Base-by-base conservation (phyloP, 352 stramenopile genomes). In the Globisporangium yorkense region DNA sequence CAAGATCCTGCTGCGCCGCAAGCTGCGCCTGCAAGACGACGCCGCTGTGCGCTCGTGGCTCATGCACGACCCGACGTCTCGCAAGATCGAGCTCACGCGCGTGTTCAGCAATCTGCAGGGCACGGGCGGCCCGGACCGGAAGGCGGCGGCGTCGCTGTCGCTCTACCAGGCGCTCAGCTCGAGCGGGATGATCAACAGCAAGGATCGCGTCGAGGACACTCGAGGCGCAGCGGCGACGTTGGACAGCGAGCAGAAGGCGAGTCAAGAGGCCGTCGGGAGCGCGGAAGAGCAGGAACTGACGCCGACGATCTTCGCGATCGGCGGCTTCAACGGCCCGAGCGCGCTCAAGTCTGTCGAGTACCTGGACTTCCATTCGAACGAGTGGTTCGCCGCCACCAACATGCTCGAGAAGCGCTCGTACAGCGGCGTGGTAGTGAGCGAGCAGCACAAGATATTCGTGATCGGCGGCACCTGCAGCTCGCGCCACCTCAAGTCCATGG, bases 391-490 rank as follows among this genome's bases (percentile, higher is more conserved):
- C 5, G 80, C 71, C 10, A 69, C 73, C 0, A 67, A 51, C 8
- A 89, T 92, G 79, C 56, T 68, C 49, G 71, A 72, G 24, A 63
- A 71, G 45, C 79, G 81, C 0, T 88, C 81, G 21, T 89, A 92
- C 67, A 80, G 71, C 47, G 79, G 79, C 18, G 69, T 84, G 0
- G 77, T 69, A 20, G 77, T 84, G 24, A 71, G 73, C 6, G 55
- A 62, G 31, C 63, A 79, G 27, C 71, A 81, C 45, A 63, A 70
- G 21, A 80, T 89, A 56, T 67, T 75, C n/a, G 73, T 92, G 12
- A 63, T 89, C 51, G 81, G 79, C 21, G 81, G 81, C 12, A 77
- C 78, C 8, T 80, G 65, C 54, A 88, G 66, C 57, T 74, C 74
- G n/a, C 67, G 68, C 2, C 70, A 87, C 52, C 72, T 88, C 50